Conservation (phyloP, 2,329 filamentous ascomycete genomes). For the Botryotinia narcissicola region DNA sequence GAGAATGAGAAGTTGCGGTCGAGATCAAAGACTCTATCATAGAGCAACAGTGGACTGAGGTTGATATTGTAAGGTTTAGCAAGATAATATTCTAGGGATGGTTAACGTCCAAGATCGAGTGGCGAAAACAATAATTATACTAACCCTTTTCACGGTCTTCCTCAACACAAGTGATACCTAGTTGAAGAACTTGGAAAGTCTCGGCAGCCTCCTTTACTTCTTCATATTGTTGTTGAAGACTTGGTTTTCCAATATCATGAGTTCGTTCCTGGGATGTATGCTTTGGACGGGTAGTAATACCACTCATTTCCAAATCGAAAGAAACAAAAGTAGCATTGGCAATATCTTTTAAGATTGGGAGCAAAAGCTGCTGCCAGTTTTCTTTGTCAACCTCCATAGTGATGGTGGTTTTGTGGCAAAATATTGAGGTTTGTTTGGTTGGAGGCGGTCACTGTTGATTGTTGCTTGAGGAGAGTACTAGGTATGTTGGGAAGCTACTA, state of each 20-base stretch:
- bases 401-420: not conserved
- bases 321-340: slow-evolving; percentile 59
- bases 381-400: slow-evolving; percentile 18
- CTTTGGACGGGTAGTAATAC: slow-evolving; percentile 48
- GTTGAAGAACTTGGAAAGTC: slow-evolving; percentile 61
- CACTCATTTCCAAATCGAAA: slow-evolving; percentile 66
- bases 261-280: slow-evolving; percentile 34
- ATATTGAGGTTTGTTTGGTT: not conserved
- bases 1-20: slow-evolving; percentile 55
- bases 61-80: slow-evolving; percentile 64
- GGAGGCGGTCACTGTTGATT: not conserved
- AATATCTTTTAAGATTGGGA: slow-evolving; percentile 56
- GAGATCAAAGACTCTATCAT: slow-evolving; percentile 47
- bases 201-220: slow-evolving; percentile 60
- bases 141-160: slow-evolving; percentile 53
- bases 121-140: not conserved
- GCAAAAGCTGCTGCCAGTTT: slow-evolving; percentile 43
- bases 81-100: slow-evolving; percentile 48
- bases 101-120: not conserved
- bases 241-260: slow-evolving; percentile 44
- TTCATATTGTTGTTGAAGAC: slow-evolving; percentile 58
- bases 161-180: slow-evolving; percentile 64
- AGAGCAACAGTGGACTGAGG: slow-evolving; percentile 52
- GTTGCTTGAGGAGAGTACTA: not conserved
- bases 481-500: not conserved